Evolutionary conservation across 495 filamentous ascomycete genomes (phyloP), one percentile per base, ranked within the genome.

Genomic region (Ramalina peruviana): DNA sequence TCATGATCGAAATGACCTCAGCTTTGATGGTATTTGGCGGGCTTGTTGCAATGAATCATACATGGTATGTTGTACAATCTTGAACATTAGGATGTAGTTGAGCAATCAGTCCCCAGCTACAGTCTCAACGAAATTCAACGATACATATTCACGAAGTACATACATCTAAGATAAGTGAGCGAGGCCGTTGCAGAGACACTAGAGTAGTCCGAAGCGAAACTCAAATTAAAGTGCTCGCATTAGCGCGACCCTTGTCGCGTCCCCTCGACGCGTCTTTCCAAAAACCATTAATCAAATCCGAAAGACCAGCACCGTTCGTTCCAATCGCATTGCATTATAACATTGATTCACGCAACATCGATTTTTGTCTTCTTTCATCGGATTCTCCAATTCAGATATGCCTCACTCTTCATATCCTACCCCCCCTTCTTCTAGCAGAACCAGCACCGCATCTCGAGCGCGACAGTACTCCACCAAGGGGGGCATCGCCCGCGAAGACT

Each of bases 401-500:
- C 63, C 63, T 58, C 62, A 49, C 33, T 50, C 47, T 55, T 54
- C 55, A 7, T 26, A 40, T 6, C 43, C 39, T 1, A 11, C 9
- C 1, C n/a, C 46, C 3, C 30, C 11, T 3, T 49, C 41, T 23
- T 11, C 50, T 13, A 40, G 33, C 3, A 33, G 30, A 6, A 7
- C 30, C 7, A 40, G 50, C 33, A 65, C 63, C 39, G 56, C 52
- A 11, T 63, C 71, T 51, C 70, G 67, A 4, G 80, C 81, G 21
- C 76, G 76, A 44, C 69, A 76, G 59, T 80, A 74, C 58, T 74
- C 88, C 50, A 73, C 74, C 43, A 74, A 72, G 50, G 78, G 79
- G 21, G 82, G 76, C 19, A 68, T 90, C n/a, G 64, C 72, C 13
- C 74, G 86, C 51, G 88, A 93, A 49, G 87, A 93, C 61, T 94